Percentiles rank a stretch among this genome's conserved stretches.
phyloP scores from a whole-genome alignment of 257 asterid genomes.

The Gentiana straminea region DNA sequence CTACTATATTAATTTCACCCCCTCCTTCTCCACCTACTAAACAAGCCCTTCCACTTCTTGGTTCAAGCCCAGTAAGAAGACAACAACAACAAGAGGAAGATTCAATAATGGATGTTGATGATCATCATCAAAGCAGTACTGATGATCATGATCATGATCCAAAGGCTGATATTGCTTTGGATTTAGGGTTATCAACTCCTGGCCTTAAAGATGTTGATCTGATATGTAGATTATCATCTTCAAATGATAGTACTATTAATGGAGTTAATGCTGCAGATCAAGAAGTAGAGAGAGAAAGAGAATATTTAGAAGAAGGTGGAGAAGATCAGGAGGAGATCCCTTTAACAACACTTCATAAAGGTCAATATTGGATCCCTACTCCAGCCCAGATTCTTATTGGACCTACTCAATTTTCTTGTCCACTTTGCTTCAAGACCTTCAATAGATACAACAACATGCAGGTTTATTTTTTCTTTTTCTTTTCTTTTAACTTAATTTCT shows the following conservation, averaged over 20 bases:
- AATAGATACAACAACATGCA: conserved; percentile 72
- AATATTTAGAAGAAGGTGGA: conserved; percentile 3
- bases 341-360: conserved; percentile 44
- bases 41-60: conserved; percentile 66
- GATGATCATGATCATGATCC: conserved; percentile 18
- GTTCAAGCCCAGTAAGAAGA: conserved; percentile 42
- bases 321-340: conserved; percentile 17
- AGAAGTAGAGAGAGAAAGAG: neutral
- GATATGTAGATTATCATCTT: conserved; percentile 19
- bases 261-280: neutral
- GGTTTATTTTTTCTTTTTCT: conserved; percentile 17
- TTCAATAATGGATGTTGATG: conserved; percentile 34
- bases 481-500: too few relatives aligned
- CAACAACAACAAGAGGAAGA: conserved; percentile 11
- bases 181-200: conserved; percentile 50
- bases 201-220: conserved; percentile 19
- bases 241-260: too few relatives aligned
- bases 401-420: conserved; percentile 58
- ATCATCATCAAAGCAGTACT: conserved; percentile 13
- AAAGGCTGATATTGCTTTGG: conserved; percentile 20
- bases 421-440: conserved; percentile 69
- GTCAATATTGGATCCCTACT: conserved; percentile 60
- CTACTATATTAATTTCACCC: conserved; percentile 17
- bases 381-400: conserved; percentile 63
- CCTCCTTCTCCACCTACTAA: conserved; percentile 53